phyloP scores from a whole-genome alignment of 768 basidiomycete genomes.

The Suillus weaverae region DNA sequence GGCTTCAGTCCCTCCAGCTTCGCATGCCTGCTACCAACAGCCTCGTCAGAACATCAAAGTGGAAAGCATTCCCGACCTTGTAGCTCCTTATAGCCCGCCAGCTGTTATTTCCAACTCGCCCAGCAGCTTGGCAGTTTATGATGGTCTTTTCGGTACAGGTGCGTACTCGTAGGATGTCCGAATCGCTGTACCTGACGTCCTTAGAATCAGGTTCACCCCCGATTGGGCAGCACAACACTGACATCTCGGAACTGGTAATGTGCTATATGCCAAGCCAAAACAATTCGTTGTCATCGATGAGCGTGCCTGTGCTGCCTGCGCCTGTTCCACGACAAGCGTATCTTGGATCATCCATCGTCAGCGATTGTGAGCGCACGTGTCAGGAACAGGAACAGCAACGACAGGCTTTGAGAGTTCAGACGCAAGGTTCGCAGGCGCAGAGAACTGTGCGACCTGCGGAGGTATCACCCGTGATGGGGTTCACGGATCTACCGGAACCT shows the following conservation, averaged over 20 bases:
- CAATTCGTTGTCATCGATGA: slow-evolving; percentile 22
- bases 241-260: slow-evolving; percentile 17
- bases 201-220: background rate
- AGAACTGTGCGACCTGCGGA: slow-evolving; percentile 34
- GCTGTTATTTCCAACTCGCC: slow-evolving; percentile 25
- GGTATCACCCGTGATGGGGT: slow-evolving; percentile 32
- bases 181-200: background rate
- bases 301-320: slow-evolving; percentile 26
- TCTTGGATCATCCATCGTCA: slow-evolving; percentile 30
- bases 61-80: slow-evolving; percentile 27
- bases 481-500: slow-evolving; percentile 28
- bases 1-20: slow-evolving; percentile 20
- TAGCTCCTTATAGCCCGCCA: slow-evolving; percentile 18
- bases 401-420: slow-evolving; percentile 30
- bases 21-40: slow-evolving; percentile 19
- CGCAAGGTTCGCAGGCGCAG: slow-evolving; percentile 34
- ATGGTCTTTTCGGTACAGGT: slow-evolving; percentile 30
- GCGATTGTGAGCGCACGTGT: slow-evolving; percentile 37
- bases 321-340: slow-evolving; percentile 35
- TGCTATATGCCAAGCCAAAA: slow-evolving; percentile 23
- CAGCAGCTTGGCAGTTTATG: slow-evolving; percentile 21
- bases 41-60: slow-evolving; percentile 29
- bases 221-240: background rate
- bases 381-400: slow-evolving; percentile 38
- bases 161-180: slow-evolving; percentile 13